Evolutionary conservation across 768 basidiomycete species (phyloP).

Genomic region (Daedaleopsis sinensis): DNA sequence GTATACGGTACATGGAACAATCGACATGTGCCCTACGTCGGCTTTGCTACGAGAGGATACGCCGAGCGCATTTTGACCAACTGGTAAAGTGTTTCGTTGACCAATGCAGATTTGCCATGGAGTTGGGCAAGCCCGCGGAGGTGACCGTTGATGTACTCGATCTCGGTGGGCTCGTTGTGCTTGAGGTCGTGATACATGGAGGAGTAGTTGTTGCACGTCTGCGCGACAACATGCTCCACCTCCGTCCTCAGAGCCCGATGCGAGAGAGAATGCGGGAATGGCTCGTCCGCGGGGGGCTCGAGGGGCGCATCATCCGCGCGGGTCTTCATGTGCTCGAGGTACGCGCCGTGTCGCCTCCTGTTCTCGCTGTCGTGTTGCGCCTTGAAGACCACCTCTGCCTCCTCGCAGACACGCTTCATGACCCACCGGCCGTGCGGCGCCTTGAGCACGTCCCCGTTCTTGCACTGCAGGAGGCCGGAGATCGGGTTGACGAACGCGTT

Average conservation of each 20-base stretch:
- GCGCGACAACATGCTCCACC: constrained; percentile 56
- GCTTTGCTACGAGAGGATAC: constrained; percentile 45
- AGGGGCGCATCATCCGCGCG: constrained; percentile 8
- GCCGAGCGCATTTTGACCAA: constrained; percentile 60
- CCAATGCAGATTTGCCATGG: constrained; percentile 60
- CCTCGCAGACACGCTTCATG: constrained; percentile 60
- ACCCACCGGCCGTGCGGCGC: constrained; percentile 47
- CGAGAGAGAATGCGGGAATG: constrained; percentile 51
- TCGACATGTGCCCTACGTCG: background rate
- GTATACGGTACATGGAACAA: no score
- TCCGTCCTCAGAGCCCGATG: constrained; percentile 52
- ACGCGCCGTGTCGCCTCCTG: constrained; percentile 20
- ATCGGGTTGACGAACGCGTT: constrained; percentile 86
- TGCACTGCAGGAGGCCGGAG: constrained; percentile 77
- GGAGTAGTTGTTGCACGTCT: constrained; percentile 71
- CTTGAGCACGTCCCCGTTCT: constrained; percentile 74
- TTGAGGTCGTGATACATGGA: constrained; percentile 78
- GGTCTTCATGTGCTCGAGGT: constrained; percentile 21
- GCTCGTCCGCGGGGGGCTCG: constrained; percentile 28
- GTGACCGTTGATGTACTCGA: constrained; percentile 85
- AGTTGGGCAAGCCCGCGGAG: constrained; percentile 61
- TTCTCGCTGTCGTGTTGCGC: constrained; percentile 41
- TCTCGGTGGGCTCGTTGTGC: constrained; percentile 66
- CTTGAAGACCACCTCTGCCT: constrained; percentile 70
- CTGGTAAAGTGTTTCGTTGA: constrained; percentile 55